phyloP scores from a whole-genome alignment of 495 filamentous ascomycete species.

The Geoglossum glabrum region DNA sequence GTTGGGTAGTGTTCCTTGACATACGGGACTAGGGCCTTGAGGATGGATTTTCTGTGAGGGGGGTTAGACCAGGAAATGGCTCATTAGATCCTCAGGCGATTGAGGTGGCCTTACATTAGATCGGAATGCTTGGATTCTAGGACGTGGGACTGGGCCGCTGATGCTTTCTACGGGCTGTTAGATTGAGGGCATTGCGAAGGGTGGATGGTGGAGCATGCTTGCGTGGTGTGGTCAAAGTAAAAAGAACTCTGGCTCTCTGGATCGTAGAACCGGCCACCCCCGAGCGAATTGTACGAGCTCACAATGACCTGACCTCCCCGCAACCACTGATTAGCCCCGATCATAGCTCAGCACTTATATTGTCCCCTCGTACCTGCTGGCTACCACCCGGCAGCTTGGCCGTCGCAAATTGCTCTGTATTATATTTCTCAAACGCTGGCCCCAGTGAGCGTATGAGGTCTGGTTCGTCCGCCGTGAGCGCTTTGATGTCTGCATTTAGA shows the following conservation, averaged over 20 bases:
- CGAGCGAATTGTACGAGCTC: conserved; percentile 66
- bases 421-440: conserved; percentile 85
- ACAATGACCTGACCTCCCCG: conserved; percentile 45
- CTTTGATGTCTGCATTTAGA: conserved; percentile 55
- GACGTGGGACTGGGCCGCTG: conserved; percentile 56
- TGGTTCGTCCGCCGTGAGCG: conserved; percentile 51
- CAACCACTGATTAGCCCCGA: background rate
- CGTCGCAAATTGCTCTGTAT: conserved; percentile 77
- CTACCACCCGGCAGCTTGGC: conserved; percentile 75
- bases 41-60: conserved; percentile 45
- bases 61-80: background rate
- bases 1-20: conserved; percentile 76
- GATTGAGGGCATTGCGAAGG: background rate
- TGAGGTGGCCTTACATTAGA: conserved; percentile 39
- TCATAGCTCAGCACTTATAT: background rate
- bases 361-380: conserved; percentile 35
- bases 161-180: conserved; percentile 43
- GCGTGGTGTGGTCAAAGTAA: conserved; percentile 64
- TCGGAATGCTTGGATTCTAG: conserved; percentile 61
- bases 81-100: background rate
- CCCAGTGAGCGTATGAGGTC: conserved; percentile 45
- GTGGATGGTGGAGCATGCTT: conserved; percentile 24
- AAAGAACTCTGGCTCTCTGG: conserved; percentile 71
- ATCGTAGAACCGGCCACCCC: conserved; percentile 69
- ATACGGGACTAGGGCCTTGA: conserved; percentile 58